Evolutionary conservation across 2,329 filamentous ascomycete species (phyloP), one percentile per base, ranked within the genome.

Genomic region (Aphanocladium album): DNA sequence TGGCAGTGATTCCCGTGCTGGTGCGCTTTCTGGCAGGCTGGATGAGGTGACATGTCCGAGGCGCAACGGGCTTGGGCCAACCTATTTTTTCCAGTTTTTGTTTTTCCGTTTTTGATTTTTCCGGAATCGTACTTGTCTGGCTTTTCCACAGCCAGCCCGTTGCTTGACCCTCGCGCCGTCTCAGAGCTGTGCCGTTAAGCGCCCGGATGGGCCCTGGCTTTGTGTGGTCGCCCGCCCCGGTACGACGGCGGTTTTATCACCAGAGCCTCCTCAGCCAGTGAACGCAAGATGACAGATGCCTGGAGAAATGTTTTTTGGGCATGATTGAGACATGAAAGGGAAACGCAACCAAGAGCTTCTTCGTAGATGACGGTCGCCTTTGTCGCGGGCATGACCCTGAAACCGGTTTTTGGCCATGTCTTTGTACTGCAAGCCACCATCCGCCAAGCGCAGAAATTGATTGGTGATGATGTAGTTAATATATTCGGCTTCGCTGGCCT

Each of bases 401-500:
- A 57, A 49, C 55, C 25, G 45, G 25, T 57, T 57, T 37, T 57
- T 39, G 11, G 21, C 17, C 46, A 16, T 39, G 12, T 8, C 6
- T 19, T 47, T 33, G 4, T 16, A 23, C 30, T 56, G 43, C 56
- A 54, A 54, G 43, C 58, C 43, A 60, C 47, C 39, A 21, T 21
- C 56, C 43, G n/a, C 41, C 47, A 3, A 33, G 23, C 12, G 30
- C 47, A 33, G 23, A 33, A 21, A 16, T 35, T 57, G 54, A 57
- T 57, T 60, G 58, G 51, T n/a, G 23, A 41, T 55, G 58, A 52
- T 58, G 55, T 46, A 45, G 49, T 58, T 41, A 21, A 52, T 30
- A 47, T 57, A 53, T 35, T 27, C 27, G 9, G 23, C 58, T 50
- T 12, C 9, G 23, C 25, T 56, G 37, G 49, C 27, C 17, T 49